Evolutionary conservation across 805 yeast species (phyloP).

Genomic region (Osmozyma mogii): DNA sequence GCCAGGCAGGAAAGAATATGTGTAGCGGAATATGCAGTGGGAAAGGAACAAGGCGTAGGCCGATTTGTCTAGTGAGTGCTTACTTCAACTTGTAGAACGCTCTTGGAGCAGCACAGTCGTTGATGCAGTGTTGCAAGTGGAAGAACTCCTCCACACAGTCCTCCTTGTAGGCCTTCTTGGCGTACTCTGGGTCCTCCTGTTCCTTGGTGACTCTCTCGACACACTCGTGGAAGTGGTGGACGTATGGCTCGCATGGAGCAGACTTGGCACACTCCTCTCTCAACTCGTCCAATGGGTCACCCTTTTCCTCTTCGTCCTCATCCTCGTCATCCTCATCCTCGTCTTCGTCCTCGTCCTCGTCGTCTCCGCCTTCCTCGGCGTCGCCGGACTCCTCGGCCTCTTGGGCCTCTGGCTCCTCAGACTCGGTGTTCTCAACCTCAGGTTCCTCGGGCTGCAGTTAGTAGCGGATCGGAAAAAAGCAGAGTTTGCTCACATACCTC

Average conservation of each 20-base stretch:
- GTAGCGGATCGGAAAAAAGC: background rate
- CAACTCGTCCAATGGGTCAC: slow-evolving; percentile 13
- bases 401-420: slow-evolving; percentile 39
- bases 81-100: slow-evolving; percentile 81
- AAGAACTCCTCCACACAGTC: slow-evolving; percentile 97
- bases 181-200: slow-evolving; percentile 79
- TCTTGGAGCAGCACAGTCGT: slow-evolving; percentile 87
- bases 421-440: too few relatives aligned
- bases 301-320: slow-evolving; percentile 12
- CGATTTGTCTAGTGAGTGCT: slow-evolving; percentile 60
- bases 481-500: slow-evolving; percentile 33
- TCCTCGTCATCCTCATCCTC: slow-evolving; percentile 56
- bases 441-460: slow-evolving; percentile 7
- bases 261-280: slow-evolving; percentile 59
- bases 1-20: too few relatives aligned
- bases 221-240: slow-evolving; percentile 92
- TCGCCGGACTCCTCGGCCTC: slow-evolving; percentile 54
- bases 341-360: slow-evolving; percentile 56
- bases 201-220: slow-evolving; percentile 89
- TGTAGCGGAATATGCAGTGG: too few relatives aligned
- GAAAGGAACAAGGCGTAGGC: too few relatives aligned
- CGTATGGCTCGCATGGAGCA: slow-evolving; percentile 58
- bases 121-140: slow-evolving; percentile 91
- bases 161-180: slow-evolving; percentile 74
- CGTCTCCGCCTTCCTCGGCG: slow-evolving; percentile 43